Percentiles rank a stretch among this genome's conserved stretches.
These are phyloP conservation scores for Claviceps digitariae DNA, from an alignment of 2,329 filamentous ascomycete species.

Conservation along the genomic window DNA sequence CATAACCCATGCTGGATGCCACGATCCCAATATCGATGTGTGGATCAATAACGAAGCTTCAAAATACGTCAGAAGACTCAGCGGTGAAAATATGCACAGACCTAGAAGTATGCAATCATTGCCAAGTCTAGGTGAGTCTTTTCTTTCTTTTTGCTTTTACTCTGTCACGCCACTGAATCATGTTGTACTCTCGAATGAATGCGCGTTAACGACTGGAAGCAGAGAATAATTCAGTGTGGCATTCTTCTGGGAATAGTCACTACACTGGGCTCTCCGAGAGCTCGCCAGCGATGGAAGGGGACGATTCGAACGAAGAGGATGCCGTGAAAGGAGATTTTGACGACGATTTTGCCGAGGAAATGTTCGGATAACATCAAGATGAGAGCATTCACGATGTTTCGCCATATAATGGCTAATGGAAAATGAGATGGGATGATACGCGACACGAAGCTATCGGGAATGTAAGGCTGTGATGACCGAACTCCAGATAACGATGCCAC, in stretches of 20 bases:
- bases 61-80: constrained; percentile 25
- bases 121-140: constrained; percentile 1
- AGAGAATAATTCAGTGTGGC: not conserved
- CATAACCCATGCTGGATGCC: constrained; percentile 38
- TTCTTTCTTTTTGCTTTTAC: not conserved
- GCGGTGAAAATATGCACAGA: not conserved
- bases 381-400: too few species aligned
- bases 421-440: not conserved
- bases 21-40: constrained; percentile 36
- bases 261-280: constrained; percentile 1
- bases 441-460: too few species aligned
- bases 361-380: not conserved
- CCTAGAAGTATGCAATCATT: not conserved
- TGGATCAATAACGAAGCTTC: constrained; percentile 41
- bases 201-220: not conserved
- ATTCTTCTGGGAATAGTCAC: not conserved
- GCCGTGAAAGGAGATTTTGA: not conserved
- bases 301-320: constrained; percentile 2
- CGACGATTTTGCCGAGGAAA: not conserved
- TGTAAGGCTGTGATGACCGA: too few species aligned
- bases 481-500: too few species aligned
- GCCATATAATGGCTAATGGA: not conserved
- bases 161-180: too few species aligned
- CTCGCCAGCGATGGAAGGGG: not conserved
- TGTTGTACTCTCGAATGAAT: too few species aligned